Conservation (phyloP, 768 basidiomycete genomes). For the Termitomyces heimii region DNA sequence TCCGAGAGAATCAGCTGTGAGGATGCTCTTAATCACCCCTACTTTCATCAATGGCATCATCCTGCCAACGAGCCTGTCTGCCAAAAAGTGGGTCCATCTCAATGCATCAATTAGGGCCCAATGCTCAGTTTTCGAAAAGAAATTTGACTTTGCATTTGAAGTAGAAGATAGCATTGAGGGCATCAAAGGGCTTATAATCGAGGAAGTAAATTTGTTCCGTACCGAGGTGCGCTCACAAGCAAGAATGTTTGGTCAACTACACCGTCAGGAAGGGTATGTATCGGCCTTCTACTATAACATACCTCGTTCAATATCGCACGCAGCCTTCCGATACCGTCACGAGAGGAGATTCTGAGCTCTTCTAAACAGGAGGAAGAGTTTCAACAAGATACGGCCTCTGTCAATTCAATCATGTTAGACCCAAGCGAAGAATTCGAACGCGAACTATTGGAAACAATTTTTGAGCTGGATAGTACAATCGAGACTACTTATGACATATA, state of each 20-base stretch:
- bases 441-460: slow-evolving; percentile 40
- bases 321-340: slow-evolving; percentile 73
- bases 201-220: slow-evolving; percentile 88
- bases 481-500: not conserved
- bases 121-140: slow-evolving; percentile 31
- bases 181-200: slow-evolving; percentile 88
- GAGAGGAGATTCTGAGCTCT: slow-evolving; percentile 77
- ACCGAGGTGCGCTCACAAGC: slow-evolving; percentile 82
- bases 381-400: slow-evolving; percentile 60
- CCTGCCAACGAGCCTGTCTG: slow-evolving; percentile 90
- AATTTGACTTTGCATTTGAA: slow-evolving; percentile 98
- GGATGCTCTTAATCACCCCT: slow-evolving; percentile 91
- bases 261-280: slow-evolving; percentile 68
- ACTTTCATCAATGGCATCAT: slow-evolving; percentile 95
- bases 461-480: not conserved
- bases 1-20: slow-evolving; percentile 96
- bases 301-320: slow-evolving; percentile 19
- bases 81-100: slow-evolving; percentile 46
- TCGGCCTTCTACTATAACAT: not conserved
- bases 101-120: not conserved
- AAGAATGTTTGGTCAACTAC: slow-evolving; percentile 62
- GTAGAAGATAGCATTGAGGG: slow-evolving; percentile 95
- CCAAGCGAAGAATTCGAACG: slow-evolving; percentile 82
- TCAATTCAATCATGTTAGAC: slow-evolving; percentile 74
- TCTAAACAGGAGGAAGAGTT: slow-evolving; percentile 61